Percentiles rank a stretch among this genome's conserved stretches.
phyloP scores from a whole-genome alignment of 805 yeast species.

The Saccharomycopsis schoenii region DNA sequence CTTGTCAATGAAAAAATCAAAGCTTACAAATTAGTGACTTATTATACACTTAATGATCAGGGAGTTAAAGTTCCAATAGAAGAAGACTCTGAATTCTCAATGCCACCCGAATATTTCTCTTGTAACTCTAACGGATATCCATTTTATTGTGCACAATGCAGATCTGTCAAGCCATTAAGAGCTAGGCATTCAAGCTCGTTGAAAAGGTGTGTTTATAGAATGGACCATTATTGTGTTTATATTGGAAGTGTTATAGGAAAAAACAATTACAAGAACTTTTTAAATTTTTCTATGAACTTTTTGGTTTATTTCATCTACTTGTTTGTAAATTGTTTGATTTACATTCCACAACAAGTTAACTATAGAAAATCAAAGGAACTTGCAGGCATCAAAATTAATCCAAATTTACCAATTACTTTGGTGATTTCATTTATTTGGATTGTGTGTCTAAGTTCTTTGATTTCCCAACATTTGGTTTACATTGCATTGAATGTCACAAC shows the following conservation, averaged over 20 bases:
- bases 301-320: conserved; percentile 9
- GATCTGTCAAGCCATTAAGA: conserved; percentile 54
- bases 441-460: conserved; percentile 1
- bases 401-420: conserved; percentile 10
- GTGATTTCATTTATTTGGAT: conserved; percentile 9
- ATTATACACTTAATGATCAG: conserved; percentile 1
- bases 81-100: neutral
- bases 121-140: conserved; percentile 74
- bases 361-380: neutral
- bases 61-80: conserved; percentile 3
- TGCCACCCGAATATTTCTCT: conserved; percentile 44
- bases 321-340: conserved; percentile 9
- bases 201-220: conserved; percentile 53
- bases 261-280: conserved; percentile 35
- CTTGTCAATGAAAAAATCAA: conserved; percentile 4
- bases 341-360: conserved; percentile 6
- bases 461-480: conserved; percentile 12
- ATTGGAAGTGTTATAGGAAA: conserved; percentile 65
- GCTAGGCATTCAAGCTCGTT: conserved; percentile 56
- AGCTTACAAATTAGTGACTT: conserved; percentile 15
- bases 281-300: conserved; percentile 9
- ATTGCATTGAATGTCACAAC: conserved; percentile 13
- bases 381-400: conserved; percentile 7
- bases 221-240: conserved; percentile 83
- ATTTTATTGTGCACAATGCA: conserved; percentile 61